Evolutionary conservation across 768 basidiomycete species (phyloP), one percentile per base, ranked within the genome.

Genomic region (Boletus eberwhitei): DNA sequence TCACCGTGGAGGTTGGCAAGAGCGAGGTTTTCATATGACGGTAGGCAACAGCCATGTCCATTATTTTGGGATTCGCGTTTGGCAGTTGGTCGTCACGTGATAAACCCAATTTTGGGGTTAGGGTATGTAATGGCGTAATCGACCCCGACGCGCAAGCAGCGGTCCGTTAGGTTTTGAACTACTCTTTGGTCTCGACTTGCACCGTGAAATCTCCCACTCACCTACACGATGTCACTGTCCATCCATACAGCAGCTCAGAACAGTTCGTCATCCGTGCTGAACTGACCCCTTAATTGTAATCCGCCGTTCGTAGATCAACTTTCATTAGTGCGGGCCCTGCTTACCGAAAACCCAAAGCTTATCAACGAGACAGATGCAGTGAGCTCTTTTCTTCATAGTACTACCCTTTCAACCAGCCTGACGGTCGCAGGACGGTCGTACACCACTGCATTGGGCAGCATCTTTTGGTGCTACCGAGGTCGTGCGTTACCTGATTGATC

Each of bases 381-480:
- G 72, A 48, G 75, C 55, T 17, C 1, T 13, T 21, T 44, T 16
- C 5, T 42, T 43, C 26, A 0, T 36, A 6, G 0, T 6, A 2
- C 8, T 13, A 3, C 11, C 4, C 1, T 0, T 4, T 13, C 8
- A 21, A 21, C 24, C 7, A 26, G 37, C 19, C 4, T 21, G 6
- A 50, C 17, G 13, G 19, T 42, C 40, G 49, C 55, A 91, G 89
- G 90, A 93, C 67, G 85, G 79, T 37, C 78, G 91, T 34, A 90
- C 91, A 0, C 81, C 91, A 9, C 72, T 93, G n/a, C 91, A 93
- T 64, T 92, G 90, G 89, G 88, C 90, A 53, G 84, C 90, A 13
- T 86, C 85, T 12, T 83, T 83, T 19, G 90, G 88, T 48, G 79
- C 85, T 38, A 68, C 82, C 52, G 87, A 89, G 51, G 83, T 90